phyloP scores from a whole-genome alignment of 2,329 filamentous ascomycete species.

The Trichoderma guizhouense region DNA sequence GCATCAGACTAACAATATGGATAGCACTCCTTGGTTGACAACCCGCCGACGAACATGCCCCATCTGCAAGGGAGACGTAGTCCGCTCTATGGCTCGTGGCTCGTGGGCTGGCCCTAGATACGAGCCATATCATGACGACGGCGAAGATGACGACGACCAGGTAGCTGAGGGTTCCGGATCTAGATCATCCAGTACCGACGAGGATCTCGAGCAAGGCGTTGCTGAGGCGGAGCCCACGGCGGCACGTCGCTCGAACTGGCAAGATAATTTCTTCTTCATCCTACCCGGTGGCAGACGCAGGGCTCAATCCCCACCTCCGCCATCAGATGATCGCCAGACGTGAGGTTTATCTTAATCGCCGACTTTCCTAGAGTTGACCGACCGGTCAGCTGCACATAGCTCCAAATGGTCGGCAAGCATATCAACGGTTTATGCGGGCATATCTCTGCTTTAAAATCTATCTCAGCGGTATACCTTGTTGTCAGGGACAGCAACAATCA shows the following conservation, averaged over 20 bases:
- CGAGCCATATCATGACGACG: conserved; percentile 54
- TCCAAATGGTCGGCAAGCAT: neutral
- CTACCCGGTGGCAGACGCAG: conserved; percentile 30
- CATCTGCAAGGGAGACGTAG: conserved; percentile 97
- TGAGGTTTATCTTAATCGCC: neutral
- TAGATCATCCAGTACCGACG: conserved; percentile 30
- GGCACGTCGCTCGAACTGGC: conserved; percentile 24
- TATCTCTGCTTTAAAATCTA: neutral
- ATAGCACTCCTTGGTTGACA: conserved; percentile 91
- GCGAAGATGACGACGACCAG: conserved; percentile 42
- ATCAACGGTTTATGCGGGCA: neutral
- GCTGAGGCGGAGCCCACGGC: conserved; percentile 24
- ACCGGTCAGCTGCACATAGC: neutral
- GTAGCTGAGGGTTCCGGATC: conserved; percentile 36
- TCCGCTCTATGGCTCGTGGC: conserved; percentile 61
- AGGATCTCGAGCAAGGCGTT: conserved; percentile 46
- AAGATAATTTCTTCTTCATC: conserved; percentile 38
- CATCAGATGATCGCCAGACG: conserved; percentile 18
- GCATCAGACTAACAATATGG: conserved; percentile 17
- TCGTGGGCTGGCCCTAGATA: conserved; percentile 51
- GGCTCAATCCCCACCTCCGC: conserved; percentile 25
- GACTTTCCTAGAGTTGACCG: neutral
- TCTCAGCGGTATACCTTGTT: neutral
- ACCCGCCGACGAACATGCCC: conserved; percentile 95
- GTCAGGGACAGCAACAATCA: neutral